These are phyloP conservation scores for Polymyxa betae DNA, from an alignment of 208 protist species.

Conservation along the genomic window DNA sequence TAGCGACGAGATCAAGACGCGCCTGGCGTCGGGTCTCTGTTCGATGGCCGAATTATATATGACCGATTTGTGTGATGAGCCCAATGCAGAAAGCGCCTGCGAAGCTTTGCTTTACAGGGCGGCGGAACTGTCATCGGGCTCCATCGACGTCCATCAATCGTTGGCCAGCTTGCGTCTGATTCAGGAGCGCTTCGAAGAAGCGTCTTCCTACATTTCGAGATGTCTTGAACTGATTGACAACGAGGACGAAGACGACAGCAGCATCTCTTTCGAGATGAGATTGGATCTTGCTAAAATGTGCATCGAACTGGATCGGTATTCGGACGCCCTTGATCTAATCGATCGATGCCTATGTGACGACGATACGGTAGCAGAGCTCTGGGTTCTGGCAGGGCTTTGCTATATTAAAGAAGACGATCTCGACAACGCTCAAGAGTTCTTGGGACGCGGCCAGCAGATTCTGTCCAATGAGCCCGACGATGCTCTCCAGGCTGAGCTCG, in stretches of 20 bases:
- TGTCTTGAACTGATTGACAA: neutral
- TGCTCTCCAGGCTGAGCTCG: neutral
- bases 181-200: neutral
- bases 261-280: neutral
- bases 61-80: constrained; percentile 49
- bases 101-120: neutral
- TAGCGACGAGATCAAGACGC: neutral
- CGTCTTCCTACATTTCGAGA: neutral
- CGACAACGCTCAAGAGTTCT: neutral
- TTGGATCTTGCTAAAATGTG: constrained; percentile 24
- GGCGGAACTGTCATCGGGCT: neutral
- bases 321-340: constrained; percentile 8
- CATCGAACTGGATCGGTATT: constrained; percentile 37
- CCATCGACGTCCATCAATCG: neutral
- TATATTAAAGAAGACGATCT: constrained; percentile 14
- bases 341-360: constrained; percentile 8
- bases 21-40: neutral
- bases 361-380: neutral
- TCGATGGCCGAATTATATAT: constrained; percentile 44
- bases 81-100: constrained; percentile 10
- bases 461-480: neutral
- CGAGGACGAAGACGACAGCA: neutral
- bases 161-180: constrained; percentile 36
- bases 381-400: neutral
- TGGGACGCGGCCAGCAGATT: neutral